phyloP scores from a whole-genome alignment of 371 early-diverging fungal genomes.

The Chytridium lagenaria region DNA sequence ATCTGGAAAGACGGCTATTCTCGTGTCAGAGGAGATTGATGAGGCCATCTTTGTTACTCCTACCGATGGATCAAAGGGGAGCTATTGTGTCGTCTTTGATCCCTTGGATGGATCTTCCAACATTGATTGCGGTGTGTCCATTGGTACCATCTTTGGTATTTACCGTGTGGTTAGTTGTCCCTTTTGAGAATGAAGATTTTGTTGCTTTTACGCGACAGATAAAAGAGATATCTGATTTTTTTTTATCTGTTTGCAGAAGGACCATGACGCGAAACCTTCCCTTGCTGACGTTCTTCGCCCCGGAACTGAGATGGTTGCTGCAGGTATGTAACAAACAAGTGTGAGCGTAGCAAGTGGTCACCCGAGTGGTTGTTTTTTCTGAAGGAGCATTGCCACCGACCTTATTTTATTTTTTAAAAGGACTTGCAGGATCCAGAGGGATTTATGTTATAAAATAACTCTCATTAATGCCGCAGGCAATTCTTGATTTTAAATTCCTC shows the following conservation, averaged over 20 bases:
- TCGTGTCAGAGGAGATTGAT: conserved; percentile 97
- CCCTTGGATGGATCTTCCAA: conserved; percentile 97
- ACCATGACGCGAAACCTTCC: conserved; percentile 59
- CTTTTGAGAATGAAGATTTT: too few relatives aligned
- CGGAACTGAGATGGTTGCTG: conserved; percentile 91
- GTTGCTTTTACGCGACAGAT: too few relatives aligned
- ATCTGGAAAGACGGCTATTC: conserved; percentile 89
- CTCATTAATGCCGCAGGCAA: too few relatives aligned
- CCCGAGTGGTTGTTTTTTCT: too few relatives aligned
- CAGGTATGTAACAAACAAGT: conserved; percentile 44
- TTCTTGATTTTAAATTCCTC: too few relatives aligned
- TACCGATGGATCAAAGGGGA: conserved; percentile 69
- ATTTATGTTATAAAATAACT: too few relatives aligned
- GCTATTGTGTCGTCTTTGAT: conserved; percentile 97
- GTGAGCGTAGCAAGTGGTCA: background rate
- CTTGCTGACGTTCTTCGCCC: conserved; percentile 81
- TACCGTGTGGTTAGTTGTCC: conserved; percentile 78
- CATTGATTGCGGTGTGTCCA: conserved; percentile 97
- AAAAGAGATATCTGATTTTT: too few relatives aligned
- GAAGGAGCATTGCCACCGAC: too few relatives aligned
- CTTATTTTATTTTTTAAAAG: too few relatives aligned
- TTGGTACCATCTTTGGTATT: conserved; percentile 98
- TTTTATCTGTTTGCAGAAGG: conserved; percentile 42
- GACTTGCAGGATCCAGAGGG: too few relatives aligned
- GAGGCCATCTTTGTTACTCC: conserved; percentile 86